phyloP scores from a whole-genome alignment of 139 green algal species.

The Pseudopediastrum boryanum region DNA sequence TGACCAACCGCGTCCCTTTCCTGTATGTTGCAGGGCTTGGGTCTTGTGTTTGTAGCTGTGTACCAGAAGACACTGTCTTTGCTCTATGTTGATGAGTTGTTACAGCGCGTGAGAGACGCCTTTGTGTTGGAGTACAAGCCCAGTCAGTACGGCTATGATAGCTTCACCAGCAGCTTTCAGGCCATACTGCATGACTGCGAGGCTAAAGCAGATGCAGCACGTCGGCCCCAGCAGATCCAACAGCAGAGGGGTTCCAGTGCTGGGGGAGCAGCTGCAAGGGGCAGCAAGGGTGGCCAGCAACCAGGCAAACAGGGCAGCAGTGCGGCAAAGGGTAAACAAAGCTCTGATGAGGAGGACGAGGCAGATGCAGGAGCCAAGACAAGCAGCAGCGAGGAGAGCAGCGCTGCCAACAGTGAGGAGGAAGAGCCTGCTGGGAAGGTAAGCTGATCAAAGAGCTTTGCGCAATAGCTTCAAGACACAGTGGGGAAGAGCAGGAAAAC shows the following conservation, averaged over 20 bases:
- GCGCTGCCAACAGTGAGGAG: not conserved
- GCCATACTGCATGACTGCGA: conserved; percentile 71
- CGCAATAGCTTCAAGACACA: too few species aligned
- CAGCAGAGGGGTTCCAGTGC: not conserved
- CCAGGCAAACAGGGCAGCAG: not conserved
- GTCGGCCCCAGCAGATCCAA: not conserved
- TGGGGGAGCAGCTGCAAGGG: conserved; percentile 7
- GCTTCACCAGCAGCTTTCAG: conserved; percentile 58
- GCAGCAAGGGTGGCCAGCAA: not conserved
- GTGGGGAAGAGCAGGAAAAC: too few species aligned
- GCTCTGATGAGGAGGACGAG: not conserved
- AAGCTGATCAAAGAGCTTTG: too few species aligned
- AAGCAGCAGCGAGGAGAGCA: conserved; percentile 9
- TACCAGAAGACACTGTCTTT: conserved; percentile 93
- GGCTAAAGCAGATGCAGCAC: conserved; percentile 51
- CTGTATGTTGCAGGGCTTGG: conserved; percentile 89
- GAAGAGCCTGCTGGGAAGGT: not conserved
- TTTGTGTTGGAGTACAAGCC: conserved; percentile 57
- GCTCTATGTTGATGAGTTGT: conserved; percentile 88
- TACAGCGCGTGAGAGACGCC: conserved; percentile 68
- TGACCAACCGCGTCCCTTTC: not conserved
- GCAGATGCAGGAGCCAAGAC: not conserved
- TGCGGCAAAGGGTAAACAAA: not conserved
- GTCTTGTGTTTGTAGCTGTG: conserved; percentile 96
- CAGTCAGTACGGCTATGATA: conserved; percentile 18